Evolutionary conservation across 495 filamentous ascomycete species (phyloP).

Genomic region (Penicillium dipodomyicola): DNA sequence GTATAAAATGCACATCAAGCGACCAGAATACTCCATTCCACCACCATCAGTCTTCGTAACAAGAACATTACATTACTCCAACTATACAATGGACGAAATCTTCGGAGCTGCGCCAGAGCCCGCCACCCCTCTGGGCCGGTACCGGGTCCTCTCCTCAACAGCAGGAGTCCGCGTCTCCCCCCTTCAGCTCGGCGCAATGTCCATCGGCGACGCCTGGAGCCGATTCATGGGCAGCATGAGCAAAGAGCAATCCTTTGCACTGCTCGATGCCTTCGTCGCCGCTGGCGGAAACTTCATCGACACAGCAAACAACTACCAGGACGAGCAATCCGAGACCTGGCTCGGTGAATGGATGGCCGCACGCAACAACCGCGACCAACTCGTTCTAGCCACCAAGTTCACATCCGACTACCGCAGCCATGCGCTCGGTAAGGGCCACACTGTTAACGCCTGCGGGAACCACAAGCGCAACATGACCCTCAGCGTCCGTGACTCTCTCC

Average conservation of each 20-base stretch:
- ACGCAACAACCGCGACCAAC: slow-evolving; percentile 56
- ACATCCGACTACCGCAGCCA: slow-evolving; percentile 40
- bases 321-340: slow-evolving; percentile 53
- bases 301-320: slow-evolving; percentile 56
- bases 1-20: background rate
- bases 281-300: slow-evolving; percentile 56
- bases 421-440: slow-evolving; percentile 44
- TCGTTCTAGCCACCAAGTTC: slow-evolving; percentile 76
- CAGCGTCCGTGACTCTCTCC: slow-evolving; percentile 53
- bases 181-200: slow-evolving; percentile 61
- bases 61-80: background rate
- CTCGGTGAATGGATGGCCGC: slow-evolving; percentile 58
- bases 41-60: background rate
- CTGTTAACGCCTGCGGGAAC: slow-evolving; percentile 56
- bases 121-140: slow-evolving; percentile 54
- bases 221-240: slow-evolving; percentile 48
- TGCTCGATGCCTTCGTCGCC: slow-evolving; percentile 53
- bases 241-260: slow-evolving; percentile 44
- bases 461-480: slow-evolving; percentile 51
- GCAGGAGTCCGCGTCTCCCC: slow-evolving; percentile 62
- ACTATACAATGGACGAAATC: slow-evolving; percentile 41
- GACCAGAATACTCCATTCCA: background rate
- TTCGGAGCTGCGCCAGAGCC: slow-evolving; percentile 46
- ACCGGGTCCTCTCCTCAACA: slow-evolving; percentile 57
- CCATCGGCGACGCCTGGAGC: slow-evolving; percentile 56